These are phyloP conservation scores for Verticillium isaacii DNA, from an alignment of 2,329 filamentous ascomycete species.

Conservation along the genomic window DNA sequence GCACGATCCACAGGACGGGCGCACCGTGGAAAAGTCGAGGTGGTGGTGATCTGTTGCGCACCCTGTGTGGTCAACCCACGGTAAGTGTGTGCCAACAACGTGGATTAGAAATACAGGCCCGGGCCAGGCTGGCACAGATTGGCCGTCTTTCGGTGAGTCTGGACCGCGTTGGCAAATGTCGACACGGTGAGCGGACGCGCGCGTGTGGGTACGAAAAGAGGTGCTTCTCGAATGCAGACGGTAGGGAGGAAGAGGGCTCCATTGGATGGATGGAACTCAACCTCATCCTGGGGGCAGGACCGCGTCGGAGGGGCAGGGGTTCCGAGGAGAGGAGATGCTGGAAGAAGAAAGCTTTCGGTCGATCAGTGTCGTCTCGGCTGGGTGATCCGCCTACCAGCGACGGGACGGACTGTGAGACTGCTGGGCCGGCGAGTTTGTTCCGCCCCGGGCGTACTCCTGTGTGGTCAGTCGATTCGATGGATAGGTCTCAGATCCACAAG, in stretches of 20 bases:
- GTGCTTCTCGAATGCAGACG: conserved; percentile 3
- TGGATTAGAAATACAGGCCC: conserved; percentile 7
- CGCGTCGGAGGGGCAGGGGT: not conserved
- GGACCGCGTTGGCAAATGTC: not conserved
- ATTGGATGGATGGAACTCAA: not conserved
- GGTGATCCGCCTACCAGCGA: not conserved
- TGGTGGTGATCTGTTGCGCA: conserved; percentile 8
- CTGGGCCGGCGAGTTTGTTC: not conserved
- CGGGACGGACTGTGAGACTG: not conserved
- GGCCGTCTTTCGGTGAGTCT: not conserved
- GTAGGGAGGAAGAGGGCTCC: not conserved
- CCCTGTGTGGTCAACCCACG: not conserved
- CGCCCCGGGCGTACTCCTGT: not conserved
- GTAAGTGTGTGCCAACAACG: conserved; percentile 1
- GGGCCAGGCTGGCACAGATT: not conserved
- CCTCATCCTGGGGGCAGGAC: not conserved
- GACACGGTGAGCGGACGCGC: conserved; percentile 6
- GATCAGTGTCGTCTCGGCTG: not conserved
- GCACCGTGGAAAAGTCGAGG: not conserved
- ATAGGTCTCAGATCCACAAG: too few relatives aligned
- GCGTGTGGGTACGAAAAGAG: not conserved
- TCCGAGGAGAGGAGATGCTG: not conserved
- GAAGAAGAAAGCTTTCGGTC: not conserved
- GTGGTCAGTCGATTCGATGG: not conserved
- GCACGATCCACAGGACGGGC: not conserved